These are phyloP conservation scores for Cladophialophora yegresii DNA, from an alignment of 2,329 filamentous ascomycete species.

Conservation along the genomic window DNA sequence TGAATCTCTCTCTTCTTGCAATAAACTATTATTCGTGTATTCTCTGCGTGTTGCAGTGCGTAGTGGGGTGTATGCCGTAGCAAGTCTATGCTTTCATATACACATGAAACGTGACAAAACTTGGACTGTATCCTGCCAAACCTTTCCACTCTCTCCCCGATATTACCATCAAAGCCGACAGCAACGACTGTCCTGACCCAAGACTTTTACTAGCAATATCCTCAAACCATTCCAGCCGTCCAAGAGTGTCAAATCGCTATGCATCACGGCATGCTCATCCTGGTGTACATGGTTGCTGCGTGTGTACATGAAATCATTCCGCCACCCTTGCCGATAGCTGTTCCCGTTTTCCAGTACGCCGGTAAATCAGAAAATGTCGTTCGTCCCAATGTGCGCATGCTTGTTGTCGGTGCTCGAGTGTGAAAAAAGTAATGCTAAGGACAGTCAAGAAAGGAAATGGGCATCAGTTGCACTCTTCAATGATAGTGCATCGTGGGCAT, in stretches of 20 bases:
- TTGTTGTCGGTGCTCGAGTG: constrained; percentile 15
- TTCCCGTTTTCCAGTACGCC: constrained; percentile 17
- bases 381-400: constrained; percentile 10
- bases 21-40: constrained; percentile 19
- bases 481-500: constrained; percentile 30
- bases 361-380: constrained; percentile 17
- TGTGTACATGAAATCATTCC: constrained; percentile 31
- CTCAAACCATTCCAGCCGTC: constrained; percentile 11
- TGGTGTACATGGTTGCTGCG: constrained; percentile 29
- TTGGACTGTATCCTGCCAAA: constrained; percentile 6
- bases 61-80: constrained; percentile 16
- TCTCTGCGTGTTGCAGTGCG: constrained; percentile 19
- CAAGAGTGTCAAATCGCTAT: constrained; percentile 27
- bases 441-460: constrained; percentile 31
- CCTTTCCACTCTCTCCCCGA: not conserved
- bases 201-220: constrained; percentile 10
- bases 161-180: constrained; percentile 26
- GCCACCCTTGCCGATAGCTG: constrained; percentile 8
- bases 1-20: not conserved
- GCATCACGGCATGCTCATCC: constrained; percentile 30
- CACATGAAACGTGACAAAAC: constrained; percentile 29
- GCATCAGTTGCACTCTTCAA: constrained; percentile 22
- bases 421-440: constrained; percentile 25
- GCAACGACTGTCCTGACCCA: constrained; percentile 24
- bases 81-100: constrained; percentile 30